A percentile compares a stretch with the other conserved stretches of the same genome.
These are phyloP conservation scores for Juglanconis sp. DNA, from an alignment of 2,329 filamentous ascomycete genomes.

Conservation along the genomic window DNA sequence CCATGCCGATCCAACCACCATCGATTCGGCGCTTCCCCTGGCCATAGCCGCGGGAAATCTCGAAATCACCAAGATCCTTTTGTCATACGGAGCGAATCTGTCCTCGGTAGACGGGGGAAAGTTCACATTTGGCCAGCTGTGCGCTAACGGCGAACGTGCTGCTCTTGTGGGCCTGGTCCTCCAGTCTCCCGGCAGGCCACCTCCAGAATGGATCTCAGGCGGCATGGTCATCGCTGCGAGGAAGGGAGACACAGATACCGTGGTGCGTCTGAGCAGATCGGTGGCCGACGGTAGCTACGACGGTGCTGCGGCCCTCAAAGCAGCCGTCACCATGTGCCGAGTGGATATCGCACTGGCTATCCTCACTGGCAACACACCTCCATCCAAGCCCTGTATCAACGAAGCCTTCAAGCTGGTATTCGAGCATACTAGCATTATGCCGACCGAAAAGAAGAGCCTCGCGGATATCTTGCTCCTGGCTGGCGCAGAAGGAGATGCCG, in stretches of 20 bases:
- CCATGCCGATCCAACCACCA: conserved; percentile 47
- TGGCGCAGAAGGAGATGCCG: conserved; percentile 50
- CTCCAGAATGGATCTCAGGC: conserved; percentile 42
- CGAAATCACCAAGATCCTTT: conserved; percentile 43
- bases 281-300: conserved; percentile 52
- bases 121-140: conserved; percentile 52
- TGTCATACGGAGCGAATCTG: conserved; percentile 49
- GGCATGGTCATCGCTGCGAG: conserved; percentile 50
- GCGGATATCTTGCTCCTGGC: conserved; percentile 57
- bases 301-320: conserved; percentile 48
- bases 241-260: conserved; percentile 48
- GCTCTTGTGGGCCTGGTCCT: conserved; percentile 47
- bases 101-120: conserved; percentile 47
- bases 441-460: conserved; percentile 48
- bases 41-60: conserved; percentile 45
- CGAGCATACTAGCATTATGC: conserved; percentile 41
- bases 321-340: conserved; percentile 45
- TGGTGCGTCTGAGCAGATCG: conserved; percentile 48
- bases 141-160: conserved; percentile 41
- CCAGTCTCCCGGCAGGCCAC: conserved; percentile 46
- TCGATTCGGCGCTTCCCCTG: conserved; percentile 47
- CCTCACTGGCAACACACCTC: conserved; percentile 50
- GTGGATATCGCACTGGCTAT: conserved; percentile 55
- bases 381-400: conserved; percentile 44
- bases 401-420: conserved; percentile 49